Evolutionary conservation across 352 stramenopile genomes (phyloP).

Genomic region (Globisporangium viniferum): DNA sequence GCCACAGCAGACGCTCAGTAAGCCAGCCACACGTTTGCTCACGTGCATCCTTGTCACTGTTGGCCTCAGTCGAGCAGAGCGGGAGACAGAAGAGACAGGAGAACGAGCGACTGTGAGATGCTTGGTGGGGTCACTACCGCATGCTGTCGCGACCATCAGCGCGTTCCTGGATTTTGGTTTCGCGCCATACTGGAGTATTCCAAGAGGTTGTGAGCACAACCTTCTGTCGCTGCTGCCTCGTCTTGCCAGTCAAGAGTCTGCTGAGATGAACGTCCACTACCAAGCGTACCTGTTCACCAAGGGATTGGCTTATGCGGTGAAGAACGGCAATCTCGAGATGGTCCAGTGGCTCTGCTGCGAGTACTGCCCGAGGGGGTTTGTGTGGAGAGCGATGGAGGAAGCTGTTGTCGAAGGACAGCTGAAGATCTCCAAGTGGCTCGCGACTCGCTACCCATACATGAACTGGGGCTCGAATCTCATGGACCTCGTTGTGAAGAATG

Average conservation of each 20-base stretch:
- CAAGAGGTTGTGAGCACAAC: neutral
- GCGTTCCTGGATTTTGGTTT: neutral
- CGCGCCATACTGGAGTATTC: neutral
- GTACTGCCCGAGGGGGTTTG: neutral
- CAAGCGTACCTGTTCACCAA: neutral
- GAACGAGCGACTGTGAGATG: neutral
- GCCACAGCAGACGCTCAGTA: too few species aligned
- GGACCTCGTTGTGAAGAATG: neutral
- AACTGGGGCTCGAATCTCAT: neutral
- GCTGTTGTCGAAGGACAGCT: neutral
- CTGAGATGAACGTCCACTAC: neutral
- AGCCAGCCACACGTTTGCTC: too few species aligned
- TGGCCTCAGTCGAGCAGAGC: too few species aligned
- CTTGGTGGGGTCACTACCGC: neutral
- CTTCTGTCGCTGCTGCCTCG: neutral
- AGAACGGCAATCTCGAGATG: neutral
- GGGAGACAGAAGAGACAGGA: too few species aligned
- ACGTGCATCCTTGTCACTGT: too few species aligned
- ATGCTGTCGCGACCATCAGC: neutral
- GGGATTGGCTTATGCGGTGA: neutral
- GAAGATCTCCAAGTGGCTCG: neutral
- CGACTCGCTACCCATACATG: neutral
- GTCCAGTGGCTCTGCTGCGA: slow-evolving; percentile 1
- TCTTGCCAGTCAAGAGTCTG: neutral
- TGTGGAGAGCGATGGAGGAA: neutral